Percentiles rank a stretch among this genome's conserved stretches.
These are phyloP conservation scores for Talaromyces liani DNA, from an alignment of 495 filamentous ascomycete species.

Conservation along the genomic window DNA sequence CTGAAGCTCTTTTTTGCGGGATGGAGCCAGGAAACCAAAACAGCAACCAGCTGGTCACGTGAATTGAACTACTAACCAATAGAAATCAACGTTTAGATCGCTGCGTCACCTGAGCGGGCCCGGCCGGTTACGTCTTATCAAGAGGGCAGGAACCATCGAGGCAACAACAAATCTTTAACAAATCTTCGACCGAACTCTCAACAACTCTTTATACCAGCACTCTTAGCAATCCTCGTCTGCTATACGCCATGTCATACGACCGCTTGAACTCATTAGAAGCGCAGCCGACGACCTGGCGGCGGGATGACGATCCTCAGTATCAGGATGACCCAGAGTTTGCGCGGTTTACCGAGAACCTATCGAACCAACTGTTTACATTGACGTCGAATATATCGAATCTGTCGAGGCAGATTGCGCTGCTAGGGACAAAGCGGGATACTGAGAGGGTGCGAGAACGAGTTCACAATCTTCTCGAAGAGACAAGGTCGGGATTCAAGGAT, in stretches of 20 bases:
- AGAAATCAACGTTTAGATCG: background rate
- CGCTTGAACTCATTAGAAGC: slow-evolving; percentile 77
- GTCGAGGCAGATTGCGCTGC: slow-evolving; percentile 67
- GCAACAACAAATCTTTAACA: background rate
- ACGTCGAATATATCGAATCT: slow-evolving; percentile 80
- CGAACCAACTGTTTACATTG: slow-evolving; percentile 76
- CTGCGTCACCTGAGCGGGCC: slow-evolving; percentile 8
- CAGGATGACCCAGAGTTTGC: slow-evolving; percentile 91
- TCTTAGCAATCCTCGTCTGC: background rate
- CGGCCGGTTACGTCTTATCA: slow-evolving; percentile 2
- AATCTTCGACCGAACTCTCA: slow-evolving; percentile 9
- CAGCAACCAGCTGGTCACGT: slow-evolving; percentile 9
- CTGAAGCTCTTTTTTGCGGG: slow-evolving; percentile 1
- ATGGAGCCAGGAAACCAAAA: slow-evolving; percentile 6
- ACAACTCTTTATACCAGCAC: slow-evolving; percentile 7
- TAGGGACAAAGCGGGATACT: slow-evolving; percentile 87
- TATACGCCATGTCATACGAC: slow-evolving; percentile 77
- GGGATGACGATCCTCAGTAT: slow-evolving; percentile 64
- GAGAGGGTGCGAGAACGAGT: slow-evolving; percentile 86
- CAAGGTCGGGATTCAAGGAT: slow-evolving; percentile 79
- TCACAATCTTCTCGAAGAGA: slow-evolving; percentile 76
- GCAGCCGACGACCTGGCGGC: slow-evolving; percentile 60
- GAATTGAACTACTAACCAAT: background rate
- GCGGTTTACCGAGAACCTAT: slow-evolving; percentile 68
- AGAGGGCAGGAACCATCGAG: background rate